A percentile compares a stretch with the other conserved stretches of the same genome.
Evolutionary conservation across 208 protist species (phyloP).

Genomic region (Acanthamoeba culbertsoni): DNA sequence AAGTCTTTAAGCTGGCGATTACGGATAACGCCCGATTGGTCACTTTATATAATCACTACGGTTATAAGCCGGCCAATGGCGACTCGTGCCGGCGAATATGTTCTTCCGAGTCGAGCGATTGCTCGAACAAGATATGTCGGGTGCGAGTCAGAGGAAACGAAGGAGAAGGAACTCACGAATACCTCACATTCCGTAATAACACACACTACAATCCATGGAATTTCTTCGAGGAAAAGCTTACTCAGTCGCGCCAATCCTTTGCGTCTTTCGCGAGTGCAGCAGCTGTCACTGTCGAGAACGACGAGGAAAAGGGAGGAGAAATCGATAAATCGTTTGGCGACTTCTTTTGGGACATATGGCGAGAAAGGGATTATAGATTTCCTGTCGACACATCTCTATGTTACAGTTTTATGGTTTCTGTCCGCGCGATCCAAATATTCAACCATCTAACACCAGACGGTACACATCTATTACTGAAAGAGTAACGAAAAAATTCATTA

Average conservation of each 20-base stretch:
- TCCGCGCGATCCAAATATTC: neutral
- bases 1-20: neutral
- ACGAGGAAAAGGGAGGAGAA: neutral
- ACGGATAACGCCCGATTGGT: neutral
- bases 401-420: neutral
- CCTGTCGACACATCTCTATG: neutral
- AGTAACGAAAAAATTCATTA: neutral
- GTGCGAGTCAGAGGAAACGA: neutral
- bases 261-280: neutral
- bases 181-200: neutral
- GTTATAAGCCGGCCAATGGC: neutral
- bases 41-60: neutral
- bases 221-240: conserved; percentile 25
- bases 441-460: neutral
- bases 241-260: neutral
- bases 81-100: neutral
- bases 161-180: neutral
- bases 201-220: conserved; percentile 35
- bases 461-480: neutral
- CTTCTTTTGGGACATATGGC: neutral
- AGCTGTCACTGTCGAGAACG: neutral
- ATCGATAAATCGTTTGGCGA: neutral
- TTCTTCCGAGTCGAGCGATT: neutral
- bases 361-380: neutral
- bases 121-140: neutral